Base-by-base conservation (phyloP, 2,329 filamentous ascomycete genomes). In the Trichoderma breve region DNA sequence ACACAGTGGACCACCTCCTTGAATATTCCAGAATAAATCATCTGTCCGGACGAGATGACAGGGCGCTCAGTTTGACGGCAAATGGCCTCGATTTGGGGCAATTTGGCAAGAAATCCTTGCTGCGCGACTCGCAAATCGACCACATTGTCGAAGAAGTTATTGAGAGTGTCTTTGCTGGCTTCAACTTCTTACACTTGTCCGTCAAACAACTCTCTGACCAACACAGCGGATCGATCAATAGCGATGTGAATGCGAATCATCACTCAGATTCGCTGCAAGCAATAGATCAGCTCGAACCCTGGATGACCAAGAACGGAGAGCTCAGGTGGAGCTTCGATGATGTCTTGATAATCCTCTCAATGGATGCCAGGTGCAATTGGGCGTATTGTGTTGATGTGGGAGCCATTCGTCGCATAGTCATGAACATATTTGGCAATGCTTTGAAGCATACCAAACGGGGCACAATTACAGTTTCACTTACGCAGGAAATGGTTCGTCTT, bases 371-470 rank as follows among this genome's bases (percentile, higher is more conserved):
- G 74, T 82, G 65, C 74, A 83, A 77, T 12, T 91, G 89, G 87
- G 78, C 80, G 1, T 89, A 88, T 74, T 80, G 84, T 15, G 84
- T 85, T 0, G 86, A 90, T 53, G 83, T 86, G 0, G 89, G 89
- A 1, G 83, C 83, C 0, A 73, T 84, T 14, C 79, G 83, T 15
- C 84, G 88, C 1, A 86, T 91, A 28, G 81, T 91, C 28, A 89
- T 90, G 87, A 91, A 91, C 57, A 73, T 91, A 0, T 86, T 90
- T 43, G 87, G 88, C 9, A 91, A 91, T 75, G 83, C 89, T 0
- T 82, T 91, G 73, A 91, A 91, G 75, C 91, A 89, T 72, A 91
- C 89, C 0, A 73, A 71, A 1, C 67, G 71, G 1, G 82, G 82
- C 1, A 74, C 76, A 0, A 79, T 83, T 62, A 75, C 75, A 6